Percentiles rank a stretch among this genome's conserved stretches.
Conservation (phyloP, 176 grass and related monocot genomes). For the Poa pratensis region DNA sequence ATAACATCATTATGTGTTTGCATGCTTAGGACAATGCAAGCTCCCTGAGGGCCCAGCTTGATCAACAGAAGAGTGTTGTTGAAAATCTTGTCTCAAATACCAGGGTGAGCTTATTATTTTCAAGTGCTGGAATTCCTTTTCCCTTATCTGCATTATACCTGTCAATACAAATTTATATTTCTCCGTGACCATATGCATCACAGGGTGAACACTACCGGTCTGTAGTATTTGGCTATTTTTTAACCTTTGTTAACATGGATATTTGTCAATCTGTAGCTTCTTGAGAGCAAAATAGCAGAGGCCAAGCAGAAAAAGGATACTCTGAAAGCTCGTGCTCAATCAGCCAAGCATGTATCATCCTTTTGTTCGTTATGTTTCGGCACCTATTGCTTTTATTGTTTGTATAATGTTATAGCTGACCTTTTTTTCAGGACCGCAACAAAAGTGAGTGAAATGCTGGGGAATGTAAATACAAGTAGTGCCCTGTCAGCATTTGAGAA, state of each 20-base stretch:
- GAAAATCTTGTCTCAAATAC: conserved; percentile 97
- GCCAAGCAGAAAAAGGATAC: conserved; percentile 99
- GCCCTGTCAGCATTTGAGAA: conserved; percentile 99
- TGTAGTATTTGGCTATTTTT: not conserved
- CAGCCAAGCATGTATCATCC: conserved; percentile 73
- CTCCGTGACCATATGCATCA: not conserved
- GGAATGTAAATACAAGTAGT: conserved; percentile 94
- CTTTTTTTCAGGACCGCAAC: conserved; percentile 77
- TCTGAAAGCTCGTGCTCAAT: conserved; percentile 97
- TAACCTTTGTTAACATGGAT: conserved; percentile 21
- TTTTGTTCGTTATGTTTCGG: conserved; percentile 25
- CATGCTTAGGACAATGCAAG: conserved; percentile 90
- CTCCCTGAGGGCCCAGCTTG: conserved; percentile 85
- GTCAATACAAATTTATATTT: not conserved
- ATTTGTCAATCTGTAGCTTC: conserved; percentile 62
- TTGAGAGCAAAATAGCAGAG: conserved; percentile 98
- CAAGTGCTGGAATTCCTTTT: not conserved
- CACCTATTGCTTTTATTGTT: not conserved
- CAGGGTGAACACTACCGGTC: not conserved
- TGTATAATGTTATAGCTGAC: not conserved
- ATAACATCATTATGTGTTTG: conserved; percentile 9
- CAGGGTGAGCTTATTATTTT: conserved; percentile 56
- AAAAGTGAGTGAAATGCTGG: conserved; percentile 99
- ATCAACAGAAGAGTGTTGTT: conserved; percentile 91
- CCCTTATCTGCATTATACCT: conserved; percentile 1